Conservation (phyloP, 345 rosid genomes). For the Salix koriyanagi region DNA sequence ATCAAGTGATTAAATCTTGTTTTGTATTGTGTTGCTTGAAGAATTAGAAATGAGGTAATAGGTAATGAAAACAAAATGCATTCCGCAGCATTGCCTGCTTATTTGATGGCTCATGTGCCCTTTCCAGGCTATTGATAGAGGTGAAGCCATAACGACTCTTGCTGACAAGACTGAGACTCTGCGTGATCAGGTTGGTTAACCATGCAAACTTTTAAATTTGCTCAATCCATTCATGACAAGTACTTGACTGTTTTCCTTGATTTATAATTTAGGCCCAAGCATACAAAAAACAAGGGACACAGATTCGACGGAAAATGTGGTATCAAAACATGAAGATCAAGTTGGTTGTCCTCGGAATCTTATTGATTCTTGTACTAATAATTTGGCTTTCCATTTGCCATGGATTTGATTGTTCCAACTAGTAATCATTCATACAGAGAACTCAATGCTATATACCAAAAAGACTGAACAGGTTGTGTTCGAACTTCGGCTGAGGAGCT, state of each 20-base stretch:
- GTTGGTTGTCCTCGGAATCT: slow-evolving; percentile 73
- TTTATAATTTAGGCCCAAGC: slow-evolving; percentile 56
- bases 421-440: slow-evolving; percentile 9
- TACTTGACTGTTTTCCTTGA: neutral
- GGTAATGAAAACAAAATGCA: neutral
- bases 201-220: neutral
- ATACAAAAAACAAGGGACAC: slow-evolving; percentile 66
- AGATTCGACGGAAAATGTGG: slow-evolving; percentile 80
- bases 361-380: slow-evolving; percentile 62
- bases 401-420: slow-evolving; percentile 75
- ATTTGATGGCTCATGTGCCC: neutral
- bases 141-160: slow-evolving; percentile 63
- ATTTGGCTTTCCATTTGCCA: slow-evolving; percentile 87
- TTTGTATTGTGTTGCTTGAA: too few species aligned
- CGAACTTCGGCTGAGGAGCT: neutral
- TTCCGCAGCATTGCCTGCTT: neutral
- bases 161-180: slow-evolving; percentile 74
- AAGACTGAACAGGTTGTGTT: neutral
- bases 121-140: slow-evolving; percentile 76
- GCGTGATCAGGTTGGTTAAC: slow-evolving; percentile 57
- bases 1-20: too few species aligned
- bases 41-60: too few species aligned
- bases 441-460: neutral
- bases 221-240: neutral
- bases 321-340: slow-evolving; percentile 97